phyloP scores from a whole-genome alignment of 805 yeast genomes.

The Wickerhamiella domercqiae region DNA sequence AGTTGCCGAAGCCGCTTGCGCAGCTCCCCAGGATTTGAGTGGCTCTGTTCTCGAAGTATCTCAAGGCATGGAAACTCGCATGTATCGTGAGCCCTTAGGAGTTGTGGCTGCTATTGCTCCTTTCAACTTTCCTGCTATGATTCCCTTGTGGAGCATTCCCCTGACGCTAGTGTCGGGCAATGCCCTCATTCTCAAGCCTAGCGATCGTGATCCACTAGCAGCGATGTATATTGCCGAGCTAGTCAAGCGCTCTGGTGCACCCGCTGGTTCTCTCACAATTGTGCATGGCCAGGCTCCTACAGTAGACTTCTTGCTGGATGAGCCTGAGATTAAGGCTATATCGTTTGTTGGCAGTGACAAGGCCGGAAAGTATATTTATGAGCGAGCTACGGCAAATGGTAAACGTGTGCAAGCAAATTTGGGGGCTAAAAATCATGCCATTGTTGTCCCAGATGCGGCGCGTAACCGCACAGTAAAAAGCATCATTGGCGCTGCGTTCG shows the following conservation, averaged over 20 bases:
- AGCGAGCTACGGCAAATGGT: slow-evolving; percentile 48
- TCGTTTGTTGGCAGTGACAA: slow-evolving; percentile 69
- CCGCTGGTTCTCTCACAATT: slow-evolving; percentile 55
- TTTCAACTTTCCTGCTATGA: slow-evolving; percentile 77
- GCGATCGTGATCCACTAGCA: slow-evolving; percentile 73
- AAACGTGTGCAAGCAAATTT: slow-evolving; percentile 65
- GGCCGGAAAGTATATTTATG: slow-evolving; percentile 62
- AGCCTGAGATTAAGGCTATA: slow-evolving; percentile 59
- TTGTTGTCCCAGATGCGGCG: slow-evolving; percentile 60
- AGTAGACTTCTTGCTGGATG: slow-evolving; percentile 54
- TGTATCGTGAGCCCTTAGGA: slow-evolving; percentile 58
- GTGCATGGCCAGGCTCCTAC: slow-evolving; percentile 63
- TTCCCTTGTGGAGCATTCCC: slow-evolving; percentile 55
- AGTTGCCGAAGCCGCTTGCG: slow-evolving; percentile 64
- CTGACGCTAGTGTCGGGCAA: slow-evolving; percentile 55
- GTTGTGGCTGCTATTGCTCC: slow-evolving; percentile 68
- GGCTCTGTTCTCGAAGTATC: slow-evolving; percentile 55
- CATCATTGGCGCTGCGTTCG: slow-evolving; percentile 61
- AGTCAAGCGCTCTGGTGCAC: slow-evolving; percentile 58
- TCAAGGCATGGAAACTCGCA: slow-evolving; percentile 59
- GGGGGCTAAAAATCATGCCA: slow-evolving; percentile 68
- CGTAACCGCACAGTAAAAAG: slow-evolving; percentile 47
- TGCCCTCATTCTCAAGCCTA: slow-evolving; percentile 52
- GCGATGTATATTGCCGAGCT: slow-evolving; percentile 60
- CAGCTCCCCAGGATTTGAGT: slow-evolving; percentile 43